Conservation (phyloP, 1,139 yeast species). For the Meyerozyma smithsonii region DNA sequence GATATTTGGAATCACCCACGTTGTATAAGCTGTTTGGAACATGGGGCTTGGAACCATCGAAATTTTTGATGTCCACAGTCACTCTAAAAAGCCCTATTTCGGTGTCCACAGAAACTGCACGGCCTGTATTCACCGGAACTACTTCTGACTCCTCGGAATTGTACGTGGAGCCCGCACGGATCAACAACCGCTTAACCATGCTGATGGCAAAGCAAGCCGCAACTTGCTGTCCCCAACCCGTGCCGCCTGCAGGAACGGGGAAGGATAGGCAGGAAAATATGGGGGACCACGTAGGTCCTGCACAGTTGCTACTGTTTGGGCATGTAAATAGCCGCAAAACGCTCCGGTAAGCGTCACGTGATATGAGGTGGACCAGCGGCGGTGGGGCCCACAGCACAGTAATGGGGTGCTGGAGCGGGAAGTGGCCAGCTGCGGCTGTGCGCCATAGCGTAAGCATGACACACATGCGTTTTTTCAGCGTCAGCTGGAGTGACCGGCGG, state of each 20-base stretch:
- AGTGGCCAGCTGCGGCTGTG: no score
- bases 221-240: no score
- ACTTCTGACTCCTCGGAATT: constrained; percentile 20
- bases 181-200: constrained; percentile 31
- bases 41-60: constrained; percentile 43
- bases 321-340: no score
- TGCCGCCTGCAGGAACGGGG: neutral
- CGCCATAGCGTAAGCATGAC: no score
- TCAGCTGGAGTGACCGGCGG: no score
- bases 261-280: neutral
- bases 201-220: neutral
- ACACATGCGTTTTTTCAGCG: no score
- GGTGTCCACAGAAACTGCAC: constrained; percentile 31
- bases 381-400: no score
- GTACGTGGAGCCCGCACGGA: constrained; percentile 31
- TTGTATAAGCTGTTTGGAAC: constrained; percentile 30
- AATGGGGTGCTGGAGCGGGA: no score
- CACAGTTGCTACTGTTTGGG: no score
- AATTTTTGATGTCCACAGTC: constrained; percentile 38
- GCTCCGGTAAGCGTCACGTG: no score
- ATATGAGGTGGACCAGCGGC: no score
- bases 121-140: constrained; percentile 44
- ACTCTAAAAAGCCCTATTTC: constrained; percentile 36
- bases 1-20: constrained; percentile 23
- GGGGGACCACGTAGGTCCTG: no score